Evolutionary conservation across 78 protist species (phyloP).

Genomic region (Salpingoeca rosetta): DNA sequence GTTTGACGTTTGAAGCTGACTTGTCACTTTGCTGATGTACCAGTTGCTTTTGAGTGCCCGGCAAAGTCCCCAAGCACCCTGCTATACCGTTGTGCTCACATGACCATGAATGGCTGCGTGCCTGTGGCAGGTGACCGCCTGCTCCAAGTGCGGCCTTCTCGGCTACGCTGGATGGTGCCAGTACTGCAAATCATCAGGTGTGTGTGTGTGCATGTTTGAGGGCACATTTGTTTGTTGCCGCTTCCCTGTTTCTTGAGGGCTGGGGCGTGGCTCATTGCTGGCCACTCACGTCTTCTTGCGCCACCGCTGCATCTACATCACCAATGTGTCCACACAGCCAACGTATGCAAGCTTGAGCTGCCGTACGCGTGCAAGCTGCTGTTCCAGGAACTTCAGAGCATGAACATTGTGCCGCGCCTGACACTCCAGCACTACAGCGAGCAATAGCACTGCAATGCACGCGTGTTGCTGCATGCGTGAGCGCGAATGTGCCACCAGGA

Average conservation of each 20-base stretch:
- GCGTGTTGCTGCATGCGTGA: no score
- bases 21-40: background rate
- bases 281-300: background rate
- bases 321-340: background rate
- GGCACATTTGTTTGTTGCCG: background rate
- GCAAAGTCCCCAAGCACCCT: background rate
- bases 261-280: background rate
- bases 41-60: background rate
- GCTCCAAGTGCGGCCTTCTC: constrained; percentile 68
- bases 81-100: background rate
- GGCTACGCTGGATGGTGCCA: constrained; percentile 88
- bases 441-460: no score
- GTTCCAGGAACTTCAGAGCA: constrained; percentile 90
- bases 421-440: background rate
- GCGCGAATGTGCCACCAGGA: no score
- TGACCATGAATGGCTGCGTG: background rate
- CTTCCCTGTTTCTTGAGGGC: background rate
- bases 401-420: constrained; percentile 38
- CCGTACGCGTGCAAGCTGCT: constrained; percentile 97
- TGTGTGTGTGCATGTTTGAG: background rate
- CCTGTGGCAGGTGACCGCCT: constrained; percentile 4
- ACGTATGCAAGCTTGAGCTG: constrained; percentile 31
- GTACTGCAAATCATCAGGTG: constrained; percentile 63
- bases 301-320: background rate
- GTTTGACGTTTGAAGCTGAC: constrained; percentile 14